Percentiles rank a stretch among this genome's conserved stretches.
These are phyloP conservation scores for Penicillium soppii DNA, from an alignment of 495 filamentous ascomycete genomes.

Conservation along the genomic window DNA sequence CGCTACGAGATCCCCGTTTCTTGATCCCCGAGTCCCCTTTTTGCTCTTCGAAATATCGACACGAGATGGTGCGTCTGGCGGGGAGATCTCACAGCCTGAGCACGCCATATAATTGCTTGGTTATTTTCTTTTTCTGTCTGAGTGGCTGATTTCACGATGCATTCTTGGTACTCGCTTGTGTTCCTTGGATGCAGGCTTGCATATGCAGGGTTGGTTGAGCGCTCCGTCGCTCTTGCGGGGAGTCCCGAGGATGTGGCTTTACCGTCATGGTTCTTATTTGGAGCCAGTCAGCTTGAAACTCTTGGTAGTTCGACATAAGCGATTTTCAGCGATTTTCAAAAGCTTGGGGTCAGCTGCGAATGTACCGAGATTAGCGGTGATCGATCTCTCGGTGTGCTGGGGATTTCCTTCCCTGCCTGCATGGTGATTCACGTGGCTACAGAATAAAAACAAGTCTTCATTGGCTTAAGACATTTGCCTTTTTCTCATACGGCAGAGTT, in stretches of 20 bases:
- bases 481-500: no score
- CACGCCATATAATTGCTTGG: conserved; percentile 1
- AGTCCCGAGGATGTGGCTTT: neutral
- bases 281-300: neutral
- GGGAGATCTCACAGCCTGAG: neutral
- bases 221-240: neutral
- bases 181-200: neutral
- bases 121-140: neutral
- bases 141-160: neutral
- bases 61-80: neutral
- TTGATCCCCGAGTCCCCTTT: neutral
- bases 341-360: neutral
- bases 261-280: neutral
- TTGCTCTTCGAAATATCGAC: neutral
- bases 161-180: neutral
- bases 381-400: neutral
- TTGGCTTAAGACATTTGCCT: no score
- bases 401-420: no score
- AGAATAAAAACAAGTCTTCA: no score
- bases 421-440: no score
- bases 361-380: neutral
- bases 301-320: neutral
- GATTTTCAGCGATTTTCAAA: neutral
- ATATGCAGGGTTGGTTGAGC: neutral
- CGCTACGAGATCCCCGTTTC: neutral